These are phyloP conservation scores for Acrocalymma vagum DNA, from an alignment of 2,329 filamentous ascomycete species.

Conservation along the genomic window DNA sequence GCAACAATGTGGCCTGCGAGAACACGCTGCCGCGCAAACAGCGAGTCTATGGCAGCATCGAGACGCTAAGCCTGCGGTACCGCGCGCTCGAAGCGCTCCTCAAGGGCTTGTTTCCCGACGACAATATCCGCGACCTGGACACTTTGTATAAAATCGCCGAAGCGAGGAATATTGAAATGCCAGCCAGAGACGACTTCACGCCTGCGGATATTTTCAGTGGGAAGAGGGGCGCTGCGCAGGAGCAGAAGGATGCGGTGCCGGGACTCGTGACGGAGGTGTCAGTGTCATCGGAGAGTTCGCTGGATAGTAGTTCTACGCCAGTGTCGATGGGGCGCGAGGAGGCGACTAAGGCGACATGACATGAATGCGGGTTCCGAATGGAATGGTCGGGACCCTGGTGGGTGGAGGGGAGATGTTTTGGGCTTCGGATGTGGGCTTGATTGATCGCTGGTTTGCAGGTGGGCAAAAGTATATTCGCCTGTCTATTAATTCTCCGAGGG, in stretches of 20 bases:
- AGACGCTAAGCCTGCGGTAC: conserved; percentile 55
- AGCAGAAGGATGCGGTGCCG: too few relatives aligned
- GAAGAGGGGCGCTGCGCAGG: conserved; percentile 6
- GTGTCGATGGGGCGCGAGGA: too few relatives aligned
- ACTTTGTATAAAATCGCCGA: conserved; percentile 51
- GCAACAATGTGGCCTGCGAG: conserved; percentile 51
- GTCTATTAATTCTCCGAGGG: too few relatives aligned
- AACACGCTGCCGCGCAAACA: conserved; percentile 56
- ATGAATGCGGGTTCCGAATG: too few relatives aligned
- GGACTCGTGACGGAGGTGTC: not conserved
- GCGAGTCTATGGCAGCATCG: conserved; percentile 56
- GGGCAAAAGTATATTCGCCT: too few relatives aligned
- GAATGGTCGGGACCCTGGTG: too few relatives aligned
- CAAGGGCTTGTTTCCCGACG: conserved; percentile 51
- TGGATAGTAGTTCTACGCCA: too few relatives aligned
- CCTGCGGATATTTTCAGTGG: conserved; percentile 34
- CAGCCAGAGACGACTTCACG: conserved; percentile 34
- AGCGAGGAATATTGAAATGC: conserved; percentile 49
- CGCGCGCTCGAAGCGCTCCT: conserved; percentile 53
- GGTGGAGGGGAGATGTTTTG: too few relatives aligned
- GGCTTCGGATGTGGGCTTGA: too few relatives aligned
- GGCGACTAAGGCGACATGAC: too few relatives aligned
- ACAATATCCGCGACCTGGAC: conserved; percentile 49
- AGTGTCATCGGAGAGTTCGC: not conserved
- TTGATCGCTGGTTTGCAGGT: too few relatives aligned